These are phyloP conservation scores for Chlorella ohadii DNA, from an alignment of 139 green algal species.

Conservation along the genomic window DNA sequence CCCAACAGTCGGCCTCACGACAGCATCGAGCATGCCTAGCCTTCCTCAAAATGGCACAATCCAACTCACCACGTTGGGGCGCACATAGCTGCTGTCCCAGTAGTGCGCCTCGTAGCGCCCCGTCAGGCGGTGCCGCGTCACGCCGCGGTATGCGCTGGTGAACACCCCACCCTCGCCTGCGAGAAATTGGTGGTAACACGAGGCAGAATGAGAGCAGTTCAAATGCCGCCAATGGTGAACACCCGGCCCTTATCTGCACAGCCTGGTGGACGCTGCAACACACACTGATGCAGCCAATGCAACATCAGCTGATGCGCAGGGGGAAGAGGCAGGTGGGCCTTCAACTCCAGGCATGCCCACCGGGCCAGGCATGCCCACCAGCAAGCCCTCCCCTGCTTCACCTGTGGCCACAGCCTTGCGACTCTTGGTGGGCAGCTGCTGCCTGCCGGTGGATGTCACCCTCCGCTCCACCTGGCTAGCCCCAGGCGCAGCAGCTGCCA, in stretches of 20 bases:
- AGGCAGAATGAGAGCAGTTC: no score
- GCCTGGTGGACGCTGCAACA: no score
- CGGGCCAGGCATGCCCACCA: no score
- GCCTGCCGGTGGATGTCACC: background rate
- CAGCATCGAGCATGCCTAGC: no score
- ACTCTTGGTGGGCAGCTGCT: constrained; percentile 45
- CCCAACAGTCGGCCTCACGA: no score
- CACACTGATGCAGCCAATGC: no score
- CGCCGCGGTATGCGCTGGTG: constrained; percentile 49
- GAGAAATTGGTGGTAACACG: background rate
- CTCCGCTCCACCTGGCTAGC: background rate
- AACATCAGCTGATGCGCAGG: no score
- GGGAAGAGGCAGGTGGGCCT: no score
- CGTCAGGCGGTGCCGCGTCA: constrained; percentile 76
- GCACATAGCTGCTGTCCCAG: constrained; percentile 67
- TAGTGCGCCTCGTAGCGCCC: constrained; percentile 82
- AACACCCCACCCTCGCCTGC: constrained; percentile 30
- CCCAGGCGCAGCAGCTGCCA: background rate
- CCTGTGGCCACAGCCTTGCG: constrained; percentile 40
- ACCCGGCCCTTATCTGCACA: no score
- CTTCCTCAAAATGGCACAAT: no score
- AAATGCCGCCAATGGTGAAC: no score
- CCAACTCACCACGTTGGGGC: constrained; percentile 23
- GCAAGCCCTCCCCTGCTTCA: background rate
- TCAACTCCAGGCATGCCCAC: no score